Evolutionary conservation across 345 rosid genomes (phyloP).

Genomic region (Populus davidiana): DNA sequence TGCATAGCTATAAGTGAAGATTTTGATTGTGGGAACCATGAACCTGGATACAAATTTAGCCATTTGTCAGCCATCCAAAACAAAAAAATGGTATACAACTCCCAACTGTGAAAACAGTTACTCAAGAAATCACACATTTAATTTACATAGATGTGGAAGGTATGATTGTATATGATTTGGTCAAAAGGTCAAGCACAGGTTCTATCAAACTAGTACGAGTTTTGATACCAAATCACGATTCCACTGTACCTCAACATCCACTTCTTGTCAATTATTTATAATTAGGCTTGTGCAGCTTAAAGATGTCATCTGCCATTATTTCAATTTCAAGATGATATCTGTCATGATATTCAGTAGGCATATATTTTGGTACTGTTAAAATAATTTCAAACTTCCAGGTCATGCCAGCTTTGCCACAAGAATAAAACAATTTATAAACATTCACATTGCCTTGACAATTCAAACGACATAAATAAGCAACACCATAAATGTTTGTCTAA

Average conservation of each 20-base stretch:
- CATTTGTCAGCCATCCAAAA: not conserved
- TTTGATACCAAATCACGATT: not conserved
- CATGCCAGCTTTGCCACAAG: not conserved
- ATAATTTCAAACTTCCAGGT: not conserved
- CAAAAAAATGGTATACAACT: not conserved
- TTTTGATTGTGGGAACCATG: not conserved
- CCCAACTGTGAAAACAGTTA: not conserved
- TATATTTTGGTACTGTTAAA: not conserved
- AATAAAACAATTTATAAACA: not conserved
- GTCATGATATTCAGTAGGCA: not conserved
- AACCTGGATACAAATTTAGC: not conserved
- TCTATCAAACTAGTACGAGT: not conserved
- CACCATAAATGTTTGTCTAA: not conserved
- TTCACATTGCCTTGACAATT: not conserved
- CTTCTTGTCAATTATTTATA: too few species aligned
- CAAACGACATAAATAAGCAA: not conserved
- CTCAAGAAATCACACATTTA: not conserved
- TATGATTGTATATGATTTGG: not conserved
- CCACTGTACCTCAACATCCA: too few species aligned
- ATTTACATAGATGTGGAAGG: not conserved
- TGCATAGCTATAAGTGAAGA: not conserved
- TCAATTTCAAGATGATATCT: not conserved
- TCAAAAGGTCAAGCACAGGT: not conserved
- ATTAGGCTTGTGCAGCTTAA: not conserved
- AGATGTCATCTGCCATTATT: not conserved